Percentiles rank a stretch among this genome's conserved stretches.
These are phyloP conservation scores for Micractinium conductrix DNA, from an alignment of 139 green algal genomes.

Conservation along the genomic window DNA sequence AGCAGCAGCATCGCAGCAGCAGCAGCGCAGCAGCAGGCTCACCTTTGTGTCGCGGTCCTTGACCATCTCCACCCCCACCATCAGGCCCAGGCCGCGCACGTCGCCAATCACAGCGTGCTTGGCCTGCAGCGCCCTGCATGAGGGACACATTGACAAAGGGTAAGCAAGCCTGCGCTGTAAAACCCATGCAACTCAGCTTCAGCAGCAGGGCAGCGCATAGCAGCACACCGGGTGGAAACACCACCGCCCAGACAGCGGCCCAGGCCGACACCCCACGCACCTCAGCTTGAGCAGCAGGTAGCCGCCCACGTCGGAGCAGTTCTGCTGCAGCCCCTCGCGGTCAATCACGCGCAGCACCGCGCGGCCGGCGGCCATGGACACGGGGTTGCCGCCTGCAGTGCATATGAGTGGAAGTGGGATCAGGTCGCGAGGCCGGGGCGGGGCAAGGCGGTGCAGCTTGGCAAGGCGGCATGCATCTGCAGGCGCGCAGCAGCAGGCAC, in stretches of 20 bases:
- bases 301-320: slow-evolving; percentile 70
- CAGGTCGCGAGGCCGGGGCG: not conserved
- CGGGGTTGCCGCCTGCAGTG: slow-evolving; percentile 79
- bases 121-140: slow-evolving; percentile 52
- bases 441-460: not conserved
- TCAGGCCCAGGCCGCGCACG: slow-evolving; percentile 92
- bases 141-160: not conserved
- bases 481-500: too few relatives aligned
- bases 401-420: not conserved
- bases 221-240: not conserved
- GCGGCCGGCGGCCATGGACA: slow-evolving; percentile 87
- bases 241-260: not conserved
- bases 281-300: slow-evolving; percentile 67
- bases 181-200: too few relatives aligned
- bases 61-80: slow-evolving; percentile 97
- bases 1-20: too few relatives aligned
- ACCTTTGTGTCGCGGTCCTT: slow-evolving; percentile 89
- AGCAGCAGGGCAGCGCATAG: not conserved
- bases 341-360: slow-evolving; percentile 76
- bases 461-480: not conserved
- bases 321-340: slow-evolving; percentile 75
- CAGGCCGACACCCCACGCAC: not conserved
- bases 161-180: too few relatives aligned
- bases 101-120: slow-evolving; percentile 94
- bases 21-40: too few relatives aligned